These are phyloP conservation scores for Candida albicans DNA, from an alignment of 1,139 yeast species.

Conservation along the genomic window DNA sequence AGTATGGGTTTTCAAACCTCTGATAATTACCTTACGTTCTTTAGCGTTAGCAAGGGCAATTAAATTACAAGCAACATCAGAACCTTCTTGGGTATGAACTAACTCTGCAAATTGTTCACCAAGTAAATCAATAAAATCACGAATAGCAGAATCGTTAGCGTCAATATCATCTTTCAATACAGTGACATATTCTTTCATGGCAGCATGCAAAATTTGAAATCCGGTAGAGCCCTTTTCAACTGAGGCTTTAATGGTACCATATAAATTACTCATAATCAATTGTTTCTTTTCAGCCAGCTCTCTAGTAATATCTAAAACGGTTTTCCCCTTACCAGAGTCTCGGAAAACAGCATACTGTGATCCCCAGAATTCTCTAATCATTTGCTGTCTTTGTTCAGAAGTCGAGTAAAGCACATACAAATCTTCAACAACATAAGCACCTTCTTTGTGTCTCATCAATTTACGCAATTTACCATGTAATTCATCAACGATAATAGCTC, in stretches of 20 bases:
- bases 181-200: conserved; percentile 83
- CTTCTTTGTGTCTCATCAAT: conserved; percentile 95
- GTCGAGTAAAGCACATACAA: conserved; percentile 83
- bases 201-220: conserved; percentile 93
- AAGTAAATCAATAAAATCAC: conserved; percentile 80
- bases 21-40: conserved; percentile 81
- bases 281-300: conserved; percentile 83
- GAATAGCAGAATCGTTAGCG: conserved; percentile 57
- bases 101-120: conserved; percentile 91
- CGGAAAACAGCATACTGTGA: conserved; percentile 92
- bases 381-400: conserved; percentile 80
- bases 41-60: conserved; percentile 87
- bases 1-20: conserved; percentile 71
- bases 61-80: conserved; percentile 81
- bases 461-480: conserved; percentile 88
- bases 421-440: conserved; percentile 98
- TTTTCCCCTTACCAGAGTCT: conserved; percentile 65
- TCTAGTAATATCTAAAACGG: conserved; percentile 63
- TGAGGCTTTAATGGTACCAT: conserved; percentile 83
- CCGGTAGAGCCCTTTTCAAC: conserved; percentile 96
- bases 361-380: conserved; percentile 96
- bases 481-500: conserved; percentile 75
- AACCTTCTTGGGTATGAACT: conserved; percentile 93
- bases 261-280: conserved; percentile 71
- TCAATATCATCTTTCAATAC: conserved; percentile 57